phyloP scores from a whole-genome alignment of 345 rosid genomes.

The Gossypioides kirkii region DNA sequence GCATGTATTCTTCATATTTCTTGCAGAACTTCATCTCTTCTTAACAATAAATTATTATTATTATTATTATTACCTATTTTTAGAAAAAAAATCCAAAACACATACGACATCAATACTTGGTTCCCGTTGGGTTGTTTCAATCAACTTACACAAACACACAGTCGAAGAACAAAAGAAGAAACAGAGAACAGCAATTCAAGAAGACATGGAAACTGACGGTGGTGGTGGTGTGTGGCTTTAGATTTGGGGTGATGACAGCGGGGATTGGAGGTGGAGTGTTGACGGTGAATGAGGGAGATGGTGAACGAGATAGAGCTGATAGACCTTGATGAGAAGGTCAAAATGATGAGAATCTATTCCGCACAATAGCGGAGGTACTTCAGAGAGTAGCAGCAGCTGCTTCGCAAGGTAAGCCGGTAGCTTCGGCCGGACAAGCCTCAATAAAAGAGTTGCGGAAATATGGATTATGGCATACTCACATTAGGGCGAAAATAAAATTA shows the following conservation, averaged over 20 bases:
- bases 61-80: too few relatives aligned
- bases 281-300: too few relatives aligned
- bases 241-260: not conserved
- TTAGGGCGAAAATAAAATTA: too few relatives aligned
- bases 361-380: too few relatives aligned
- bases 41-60: not conserved
- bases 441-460: too few relatives aligned
- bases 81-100: not conserved
- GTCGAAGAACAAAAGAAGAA: not conserved
- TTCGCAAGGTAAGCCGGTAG: too few relatives aligned
- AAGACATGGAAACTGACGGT: not conserved
- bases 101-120: not conserved
- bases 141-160: not conserved
- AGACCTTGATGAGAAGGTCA: too few relatives aligned
- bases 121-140: not conserved
- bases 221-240: not conserved
- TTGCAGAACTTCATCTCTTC: slow-evolving; percentile 79
- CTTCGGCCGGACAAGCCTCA: too few relatives aligned
- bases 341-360: too few relatives aligned
- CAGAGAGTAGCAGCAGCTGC: too few relatives aligned
- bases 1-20: slow-evolving; percentile 79
- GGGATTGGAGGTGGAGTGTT: not conserved
- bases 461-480: too few relatives aligned
- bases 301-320: too few relatives aligned
- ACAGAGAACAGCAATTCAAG: not conserved